These are phyloP conservation scores for Vishniacozyma victoriae DNA, from an alignment of 768 basidiomycete species.

Conservation along the genomic window DNA sequence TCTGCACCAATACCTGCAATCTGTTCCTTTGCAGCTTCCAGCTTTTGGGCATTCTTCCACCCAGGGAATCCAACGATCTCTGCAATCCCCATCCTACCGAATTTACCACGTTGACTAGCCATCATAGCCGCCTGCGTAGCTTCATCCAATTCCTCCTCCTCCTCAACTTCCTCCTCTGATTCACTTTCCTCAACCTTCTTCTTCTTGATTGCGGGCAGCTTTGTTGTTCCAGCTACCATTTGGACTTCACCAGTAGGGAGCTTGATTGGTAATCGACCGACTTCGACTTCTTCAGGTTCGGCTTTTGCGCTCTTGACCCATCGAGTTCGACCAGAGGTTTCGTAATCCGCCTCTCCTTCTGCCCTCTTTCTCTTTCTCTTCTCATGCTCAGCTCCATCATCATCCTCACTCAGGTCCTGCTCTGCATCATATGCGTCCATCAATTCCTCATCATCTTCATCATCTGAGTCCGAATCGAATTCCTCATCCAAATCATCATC, in stretches of 20 bases:
- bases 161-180: conserved; percentile 23
- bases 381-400: conserved; percentile 73
- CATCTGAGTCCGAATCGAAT: conserved; percentile 25
- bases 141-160: conserved; percentile 32
- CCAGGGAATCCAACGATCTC: conserved; percentile 39
- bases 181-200: conserved; percentile 11
- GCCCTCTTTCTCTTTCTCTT: conserved; percentile 21
- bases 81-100: conserved; percentile 43
- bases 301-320: conserved; percentile 17
- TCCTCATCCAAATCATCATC: conserved; percentile 10
- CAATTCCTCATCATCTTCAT: conserved; percentile 9
- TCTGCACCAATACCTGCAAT: conserved; percentile 91
- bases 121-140: conserved; percentile 33
- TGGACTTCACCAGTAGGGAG: conserved; percentile 72
- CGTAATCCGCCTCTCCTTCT: conserved; percentile 51
- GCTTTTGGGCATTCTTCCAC: conserved; percentile 48
- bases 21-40: conserved; percentile 84
- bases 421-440: conserved; percentile 18
- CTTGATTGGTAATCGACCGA: conserved; percentile 68
- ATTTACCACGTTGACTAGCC: conserved; percentile 38
- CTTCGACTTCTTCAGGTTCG: conserved; percentile 35
- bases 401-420: conserved; percentile 50
- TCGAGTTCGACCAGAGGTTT: conserved; percentile 53
- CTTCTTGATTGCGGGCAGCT: conserved; percentile 30
- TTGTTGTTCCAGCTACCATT: conserved; percentile 42